phyloP scores from a whole-genome alignment of 1,139 yeast species.

The Barnettozyma hawaiiensis region DNA sequence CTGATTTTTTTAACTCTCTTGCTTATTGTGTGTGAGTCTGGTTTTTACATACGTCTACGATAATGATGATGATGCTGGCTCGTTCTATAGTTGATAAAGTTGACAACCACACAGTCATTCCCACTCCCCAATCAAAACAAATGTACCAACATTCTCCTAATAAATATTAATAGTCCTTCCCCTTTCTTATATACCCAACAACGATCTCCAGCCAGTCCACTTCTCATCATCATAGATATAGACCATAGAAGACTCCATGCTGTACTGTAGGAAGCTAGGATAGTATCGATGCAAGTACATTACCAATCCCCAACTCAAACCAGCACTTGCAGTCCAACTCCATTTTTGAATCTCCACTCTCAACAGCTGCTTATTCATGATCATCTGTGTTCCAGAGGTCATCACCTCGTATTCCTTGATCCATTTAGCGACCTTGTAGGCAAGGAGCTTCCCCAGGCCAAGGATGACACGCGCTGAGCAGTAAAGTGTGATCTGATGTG shows the following conservation, averaged over 20 bases:
- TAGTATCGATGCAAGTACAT: constrained; percentile 67
- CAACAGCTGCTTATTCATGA: constrained; percentile 28
- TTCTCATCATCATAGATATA: constrained; percentile 54
- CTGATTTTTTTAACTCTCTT: not conserved
- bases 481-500: constrained; percentile 57
- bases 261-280: constrained; percentile 58
- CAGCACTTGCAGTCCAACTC: constrained; percentile 65
- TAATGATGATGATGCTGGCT: not conserved
- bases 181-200: constrained; percentile 15
- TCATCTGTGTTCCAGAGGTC: constrained; percentile 2
- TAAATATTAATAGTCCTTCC: not conserved
- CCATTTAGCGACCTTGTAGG: constrained; percentile 18
- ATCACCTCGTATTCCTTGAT: constrained; percentile 7
- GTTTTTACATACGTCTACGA: too few relatives aligned
- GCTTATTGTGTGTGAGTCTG: not conserved
- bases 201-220: constrained; percentile 28
- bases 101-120: not conserved
- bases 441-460: constrained; percentile 43
- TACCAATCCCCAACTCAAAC: constrained; percentile 70
- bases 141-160: not conserved
- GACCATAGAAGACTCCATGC: constrained; percentile 67
- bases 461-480: constrained; percentile 52
- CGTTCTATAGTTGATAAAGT: not conserved
- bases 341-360: constrained; percentile 34
- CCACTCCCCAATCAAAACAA: too few relatives aligned